phyloP scores from a whole-genome alignment of 805 yeast genomes.

The Allodekkera sacchari region DNA sequence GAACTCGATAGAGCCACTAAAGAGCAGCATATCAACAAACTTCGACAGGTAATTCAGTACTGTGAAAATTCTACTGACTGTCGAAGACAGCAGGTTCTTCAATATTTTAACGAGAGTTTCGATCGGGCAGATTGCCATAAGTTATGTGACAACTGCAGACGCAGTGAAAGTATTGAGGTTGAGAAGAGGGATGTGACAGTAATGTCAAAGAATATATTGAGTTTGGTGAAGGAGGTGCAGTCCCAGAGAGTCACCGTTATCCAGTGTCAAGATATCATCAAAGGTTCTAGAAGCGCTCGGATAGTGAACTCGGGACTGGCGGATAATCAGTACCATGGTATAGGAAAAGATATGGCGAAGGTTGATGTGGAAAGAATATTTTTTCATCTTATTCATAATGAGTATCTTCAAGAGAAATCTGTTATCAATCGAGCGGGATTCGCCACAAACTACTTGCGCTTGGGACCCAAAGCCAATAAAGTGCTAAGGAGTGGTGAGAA shows the following conservation, averaged over 20 bases:
- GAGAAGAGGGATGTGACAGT: conserved; percentile 62
- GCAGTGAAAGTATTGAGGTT: conserved; percentile 30
- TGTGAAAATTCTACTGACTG: conserved; percentile 91
- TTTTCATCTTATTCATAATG: conserved; percentile 63
- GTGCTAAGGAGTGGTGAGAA: conserved; percentile 36
- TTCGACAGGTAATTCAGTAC: conserved; percentile 79
- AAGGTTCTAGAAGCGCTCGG: conserved; percentile 61
- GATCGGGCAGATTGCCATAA: conserved; percentile 55
- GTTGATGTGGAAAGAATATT: conserved; percentile 75
- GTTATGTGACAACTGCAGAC: conserved; percentile 81
- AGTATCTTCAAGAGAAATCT: conserved; percentile 62
- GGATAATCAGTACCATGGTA: conserved; percentile 53
- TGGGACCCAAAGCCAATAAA: conserved; percentile 47
- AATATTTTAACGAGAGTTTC: conserved; percentile 82
- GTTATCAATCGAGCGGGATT: conserved; percentile 63
- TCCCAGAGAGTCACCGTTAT: conserved; percentile 60
- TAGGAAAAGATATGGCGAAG: conserved; percentile 55
- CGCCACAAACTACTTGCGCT: conserved; percentile 63
- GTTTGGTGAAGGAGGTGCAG: conserved; percentile 49
- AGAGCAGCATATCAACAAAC: conserved; percentile 68
- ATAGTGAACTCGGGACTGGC: conserved; percentile 59
- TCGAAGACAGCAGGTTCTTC: conserved; percentile 79
- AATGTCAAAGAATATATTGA: conserved; percentile 49
- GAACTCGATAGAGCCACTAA: conserved; percentile 55
- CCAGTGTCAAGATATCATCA: conserved; percentile 75